Conservation (phyloP, 768 basidiomycete genomes). For the Pleurotus giganteus region DNA sequence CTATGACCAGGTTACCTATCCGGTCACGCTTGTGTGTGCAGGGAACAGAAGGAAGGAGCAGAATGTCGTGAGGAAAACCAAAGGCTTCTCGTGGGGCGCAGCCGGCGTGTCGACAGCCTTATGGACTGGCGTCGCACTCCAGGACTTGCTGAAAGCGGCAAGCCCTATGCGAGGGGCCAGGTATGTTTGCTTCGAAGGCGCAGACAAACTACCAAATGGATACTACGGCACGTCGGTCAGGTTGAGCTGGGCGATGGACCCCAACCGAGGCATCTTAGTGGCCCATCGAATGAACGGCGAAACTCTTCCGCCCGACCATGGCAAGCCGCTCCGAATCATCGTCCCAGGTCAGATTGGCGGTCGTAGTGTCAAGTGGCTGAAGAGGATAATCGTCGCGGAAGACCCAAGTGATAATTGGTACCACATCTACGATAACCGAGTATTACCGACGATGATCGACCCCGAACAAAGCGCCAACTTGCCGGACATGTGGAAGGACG, state of each 20-base stretch:
- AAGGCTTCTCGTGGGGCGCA: constrained; percentile 58
- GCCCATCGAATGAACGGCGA: constrained; percentile 52
- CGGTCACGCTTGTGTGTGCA: constrained; percentile 62
- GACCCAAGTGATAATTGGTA: constrained; percentile 47
- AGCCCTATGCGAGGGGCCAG: constrained; percentile 35
- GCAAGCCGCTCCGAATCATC: constrained; percentile 62
- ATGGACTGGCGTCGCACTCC: constrained; percentile 58
- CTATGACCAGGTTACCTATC: constrained; percentile 56
- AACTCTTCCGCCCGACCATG: constrained; percentile 61
- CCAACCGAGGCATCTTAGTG: constrained; percentile 49
- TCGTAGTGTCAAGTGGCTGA: constrained; percentile 60
- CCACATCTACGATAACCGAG: constrained; percentile 50
- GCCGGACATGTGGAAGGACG: constrained; percentile 56
- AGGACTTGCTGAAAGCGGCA: constrained; percentile 50
- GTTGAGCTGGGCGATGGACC: constrained; percentile 43
- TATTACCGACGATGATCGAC: constrained; percentile 50
- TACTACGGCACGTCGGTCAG: constrained; percentile 55
- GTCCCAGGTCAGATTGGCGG: constrained; percentile 66
- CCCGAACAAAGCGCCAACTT: constrained; percentile 52
- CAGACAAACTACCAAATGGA: constrained; percentile 54
- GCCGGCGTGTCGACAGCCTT: constrained; percentile 50
- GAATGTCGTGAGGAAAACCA: constrained; percentile 54
- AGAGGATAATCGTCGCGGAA: constrained; percentile 47
- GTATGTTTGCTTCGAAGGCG: constrained; percentile 61
- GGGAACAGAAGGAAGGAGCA: constrained; percentile 68